These are phyloP conservation scores for Ustilago shanxiensis DNA, from an alignment of 1,284 basidiomycete species.

Conservation along the genomic window DNA sequence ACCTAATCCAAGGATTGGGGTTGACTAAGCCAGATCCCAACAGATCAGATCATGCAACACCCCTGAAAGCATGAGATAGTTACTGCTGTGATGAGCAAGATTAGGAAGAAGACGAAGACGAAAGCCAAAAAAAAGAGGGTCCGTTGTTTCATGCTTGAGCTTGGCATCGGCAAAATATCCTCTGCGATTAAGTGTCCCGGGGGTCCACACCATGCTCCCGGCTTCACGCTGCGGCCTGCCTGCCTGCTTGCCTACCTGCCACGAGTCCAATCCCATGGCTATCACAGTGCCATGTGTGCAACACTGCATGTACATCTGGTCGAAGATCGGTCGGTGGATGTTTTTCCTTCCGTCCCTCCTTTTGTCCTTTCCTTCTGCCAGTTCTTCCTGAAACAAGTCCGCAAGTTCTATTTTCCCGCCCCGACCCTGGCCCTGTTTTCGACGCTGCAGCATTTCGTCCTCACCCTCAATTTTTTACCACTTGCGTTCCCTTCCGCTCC, in stretches of 20 bases:
- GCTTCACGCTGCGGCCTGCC: neutral
- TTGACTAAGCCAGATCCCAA: neutral
- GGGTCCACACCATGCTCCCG: neutral
- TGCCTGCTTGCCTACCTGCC: too few species aligned
- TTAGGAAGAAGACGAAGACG: neutral
- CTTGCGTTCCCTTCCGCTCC: neutral
- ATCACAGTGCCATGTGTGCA: too few species aligned
- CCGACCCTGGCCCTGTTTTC: neutral
- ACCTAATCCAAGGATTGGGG: neutral
- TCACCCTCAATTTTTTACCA: neutral
- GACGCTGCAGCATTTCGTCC: neutral
- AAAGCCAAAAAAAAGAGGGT: neutral
- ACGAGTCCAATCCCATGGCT: conserved; percentile 1
- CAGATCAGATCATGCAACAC: neutral
- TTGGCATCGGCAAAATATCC: neutral
- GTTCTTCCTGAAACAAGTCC: conserved; percentile 3
- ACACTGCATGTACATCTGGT: neutral
- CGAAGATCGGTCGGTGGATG: conserved; percentile 1
- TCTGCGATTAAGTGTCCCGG: neutral
- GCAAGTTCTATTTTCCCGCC: conserved; percentile 1
- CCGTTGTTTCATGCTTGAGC: neutral
- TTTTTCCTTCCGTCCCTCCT: neutral
- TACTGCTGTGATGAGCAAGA: neutral
- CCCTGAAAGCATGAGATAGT: neutral
- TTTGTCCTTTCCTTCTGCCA: neutral